Evolutionary conservation across 345 rosid species (phyloP).

Genomic region (Camelina laxa): DNA sequence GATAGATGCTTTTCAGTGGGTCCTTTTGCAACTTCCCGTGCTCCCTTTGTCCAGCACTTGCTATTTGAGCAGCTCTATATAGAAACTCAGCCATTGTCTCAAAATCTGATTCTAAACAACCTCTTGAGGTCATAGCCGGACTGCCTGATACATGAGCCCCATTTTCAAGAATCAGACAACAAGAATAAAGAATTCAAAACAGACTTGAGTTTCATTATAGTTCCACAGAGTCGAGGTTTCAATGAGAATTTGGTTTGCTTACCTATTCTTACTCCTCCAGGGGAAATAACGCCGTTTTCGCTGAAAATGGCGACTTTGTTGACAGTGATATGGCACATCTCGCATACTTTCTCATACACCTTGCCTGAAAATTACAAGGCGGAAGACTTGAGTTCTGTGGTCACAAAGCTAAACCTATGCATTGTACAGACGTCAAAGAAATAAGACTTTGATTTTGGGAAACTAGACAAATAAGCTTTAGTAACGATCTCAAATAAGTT

Average conservation of each 20-base stretch:
- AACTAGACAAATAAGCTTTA: conserved; percentile 2
- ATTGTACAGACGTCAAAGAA: not conserved
- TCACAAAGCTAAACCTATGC: conserved; percentile 11
- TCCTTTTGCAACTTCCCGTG: conserved; percentile 66
- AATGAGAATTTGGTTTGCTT: conserved; percentile 38
- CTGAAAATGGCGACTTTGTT: conserved; percentile 73
- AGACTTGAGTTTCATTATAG: not conserved
- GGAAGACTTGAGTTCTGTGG: not conserved
- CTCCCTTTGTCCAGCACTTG: conserved; percentile 62
- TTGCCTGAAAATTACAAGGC: conserved; percentile 53
- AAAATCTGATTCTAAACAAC: conserved; percentile 88
- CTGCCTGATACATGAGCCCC: conserved; percentile 56
- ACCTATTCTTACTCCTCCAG: conserved; percentile 96
- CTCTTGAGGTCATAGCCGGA: conserved; percentile 96
- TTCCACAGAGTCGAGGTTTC: conserved; percentile 16
- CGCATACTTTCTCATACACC: conserved; percentile 84
- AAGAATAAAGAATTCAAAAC: not conserved
- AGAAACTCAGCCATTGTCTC: conserved; percentile 82
- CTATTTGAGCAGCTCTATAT: conserved; percentile 75
- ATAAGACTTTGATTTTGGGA: not conserved
- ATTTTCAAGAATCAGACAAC: not conserved
- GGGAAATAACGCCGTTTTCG: conserved; percentile 78
- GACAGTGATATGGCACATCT: conserved; percentile 80
- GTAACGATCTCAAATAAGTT: conserved; percentile 14
- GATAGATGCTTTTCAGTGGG: conserved; percentile 59